Percentiles rank a stretch among this genome's conserved stretches.
phyloP scores from a whole-genome alignment of 805 yeast genomes.

The Candida vartiovaarae region DNA sequence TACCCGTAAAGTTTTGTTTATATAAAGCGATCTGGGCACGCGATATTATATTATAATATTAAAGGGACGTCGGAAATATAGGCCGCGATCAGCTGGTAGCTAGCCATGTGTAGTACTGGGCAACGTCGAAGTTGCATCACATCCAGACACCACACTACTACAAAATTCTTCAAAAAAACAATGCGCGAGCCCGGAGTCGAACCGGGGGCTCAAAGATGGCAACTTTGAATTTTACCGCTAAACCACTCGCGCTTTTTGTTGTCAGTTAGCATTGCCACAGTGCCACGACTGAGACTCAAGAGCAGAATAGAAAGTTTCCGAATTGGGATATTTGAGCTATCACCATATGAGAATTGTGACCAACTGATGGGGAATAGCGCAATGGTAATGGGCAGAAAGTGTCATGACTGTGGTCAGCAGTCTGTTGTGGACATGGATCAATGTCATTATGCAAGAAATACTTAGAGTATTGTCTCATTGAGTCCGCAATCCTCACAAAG shows the following conservation, averaged over 20 bases:
- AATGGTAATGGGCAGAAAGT: neutral
- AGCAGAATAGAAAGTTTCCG: neutral
- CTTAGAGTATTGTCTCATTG: neutral
- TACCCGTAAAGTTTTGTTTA: too few species aligned
- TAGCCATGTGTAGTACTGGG: too few species aligned
- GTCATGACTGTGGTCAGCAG: neutral
- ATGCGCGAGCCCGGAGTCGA: slow-evolving; percentile 54
- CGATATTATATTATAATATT: too few species aligned
- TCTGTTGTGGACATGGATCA: neutral
- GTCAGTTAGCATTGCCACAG: too few species aligned
- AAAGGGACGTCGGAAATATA: too few species aligned
- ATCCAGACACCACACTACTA: too few species aligned
- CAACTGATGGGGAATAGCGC: neutral
- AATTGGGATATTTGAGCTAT: neutral
- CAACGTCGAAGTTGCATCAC: too few species aligned
- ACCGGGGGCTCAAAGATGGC: slow-evolving; percentile 56
- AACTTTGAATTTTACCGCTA: slow-evolving; percentile 51
- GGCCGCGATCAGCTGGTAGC: too few species aligned
- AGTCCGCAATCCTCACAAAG: too few species aligned
- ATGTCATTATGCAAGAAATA: neutral
- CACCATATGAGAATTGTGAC: neutral
- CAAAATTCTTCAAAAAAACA: slow-evolving; percentile 14
- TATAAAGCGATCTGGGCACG: too few species aligned
- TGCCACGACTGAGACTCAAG: neutral
- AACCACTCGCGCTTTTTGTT: slow-evolving; percentile 39